Conservation (phyloP, 2,329 filamentous ascomycete species). For the Alternaria angustiovoidea region DNA sequence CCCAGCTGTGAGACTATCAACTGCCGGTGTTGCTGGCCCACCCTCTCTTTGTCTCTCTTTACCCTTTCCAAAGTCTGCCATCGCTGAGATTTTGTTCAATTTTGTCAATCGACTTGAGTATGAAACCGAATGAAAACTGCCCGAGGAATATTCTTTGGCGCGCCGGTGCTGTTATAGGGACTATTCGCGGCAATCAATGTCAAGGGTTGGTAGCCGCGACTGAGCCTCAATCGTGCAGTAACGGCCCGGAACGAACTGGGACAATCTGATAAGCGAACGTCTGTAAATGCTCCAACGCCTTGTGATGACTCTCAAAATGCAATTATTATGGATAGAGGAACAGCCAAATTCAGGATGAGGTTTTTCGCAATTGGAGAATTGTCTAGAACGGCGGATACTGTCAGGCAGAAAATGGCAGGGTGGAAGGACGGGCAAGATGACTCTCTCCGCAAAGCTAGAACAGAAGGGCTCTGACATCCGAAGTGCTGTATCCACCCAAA, state of each 20-base stretch:
- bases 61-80: constrained; percentile 7
- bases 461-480: constrained; percentile 5
- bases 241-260: constrained; percentile 6
- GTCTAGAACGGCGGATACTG: not conserved
- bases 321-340: not conserved
- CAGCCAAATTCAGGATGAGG: not conserved
- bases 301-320: not conserved
- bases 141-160: not conserved
- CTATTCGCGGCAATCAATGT: not conserved
- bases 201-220: constrained; percentile 4
- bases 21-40: constrained; percentile 1
- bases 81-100: not conserved
- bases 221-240: constrained; percentile 9
- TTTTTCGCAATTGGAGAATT: not conserved
- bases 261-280: constrained; percentile 9
- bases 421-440: not conserved
- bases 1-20: not conserved
- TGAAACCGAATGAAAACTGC: not conserved
- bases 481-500: not conserved
- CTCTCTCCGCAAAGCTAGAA: constrained; percentile 2
- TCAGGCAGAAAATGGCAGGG: not conserved
- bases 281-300: not conserved
- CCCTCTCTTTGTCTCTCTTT: constrained; percentile 5
- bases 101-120: not conserved
- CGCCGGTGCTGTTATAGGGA: not conserved